phyloP scores from a whole-genome alignment of 2,329 filamentous ascomycete genomes.

The Sporothrix pseudoabietina region DNA sequence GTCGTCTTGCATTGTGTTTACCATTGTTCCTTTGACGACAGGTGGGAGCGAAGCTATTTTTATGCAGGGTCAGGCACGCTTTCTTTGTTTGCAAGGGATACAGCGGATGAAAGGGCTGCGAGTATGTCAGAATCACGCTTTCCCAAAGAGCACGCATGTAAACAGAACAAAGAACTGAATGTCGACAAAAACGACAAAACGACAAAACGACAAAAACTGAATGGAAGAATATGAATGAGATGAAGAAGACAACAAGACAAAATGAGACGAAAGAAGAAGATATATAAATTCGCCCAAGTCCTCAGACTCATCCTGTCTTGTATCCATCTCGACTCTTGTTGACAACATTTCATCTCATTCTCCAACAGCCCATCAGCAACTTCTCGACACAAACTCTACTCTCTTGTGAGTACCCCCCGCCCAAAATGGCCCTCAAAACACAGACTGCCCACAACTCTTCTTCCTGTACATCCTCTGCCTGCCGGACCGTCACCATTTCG shows the following conservation, averaged over 20 bases:
- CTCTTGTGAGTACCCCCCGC: background rate
- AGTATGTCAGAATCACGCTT: no score
- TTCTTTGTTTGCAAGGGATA: background rate
- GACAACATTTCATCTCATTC: background rate
- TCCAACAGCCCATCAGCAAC: background rate
- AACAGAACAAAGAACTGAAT: conserved; percentile 4
- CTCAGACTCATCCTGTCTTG: no score
- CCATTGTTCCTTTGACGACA: conserved; percentile 9
- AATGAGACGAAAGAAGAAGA: background rate
- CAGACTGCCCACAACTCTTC: background rate
- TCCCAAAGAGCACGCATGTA: conserved; percentile 1
- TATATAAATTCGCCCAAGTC: background rate
- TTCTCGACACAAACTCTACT: background rate
- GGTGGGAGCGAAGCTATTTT: background rate
- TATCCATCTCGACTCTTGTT: no score
- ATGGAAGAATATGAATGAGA: background rate
- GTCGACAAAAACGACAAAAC: no score
- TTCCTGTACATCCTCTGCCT: background rate
- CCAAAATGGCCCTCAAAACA: background rate
- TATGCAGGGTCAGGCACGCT: conserved; percentile 5
- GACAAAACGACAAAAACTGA: no score
- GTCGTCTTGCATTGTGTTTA: background rate
- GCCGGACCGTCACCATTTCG: background rate
- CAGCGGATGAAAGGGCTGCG: no score
- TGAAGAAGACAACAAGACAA: no score